Evolutionary conservation across 345 rosid species (phyloP).

Genomic region (Citrus inodora): DNA sequence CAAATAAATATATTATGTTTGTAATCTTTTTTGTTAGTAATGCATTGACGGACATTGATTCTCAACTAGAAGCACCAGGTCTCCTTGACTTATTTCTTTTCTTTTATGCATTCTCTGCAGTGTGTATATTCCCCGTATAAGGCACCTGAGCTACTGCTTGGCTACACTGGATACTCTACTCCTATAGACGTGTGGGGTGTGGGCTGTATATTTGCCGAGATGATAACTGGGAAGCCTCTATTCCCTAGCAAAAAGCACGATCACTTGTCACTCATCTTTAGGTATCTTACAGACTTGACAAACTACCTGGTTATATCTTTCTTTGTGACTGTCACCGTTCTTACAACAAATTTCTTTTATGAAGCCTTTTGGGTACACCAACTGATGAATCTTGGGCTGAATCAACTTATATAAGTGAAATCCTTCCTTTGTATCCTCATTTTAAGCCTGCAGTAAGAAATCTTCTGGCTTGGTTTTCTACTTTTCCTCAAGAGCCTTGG

Average conservation of each 20-base stretch:
- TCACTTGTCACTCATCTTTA: constrained; percentile 36
- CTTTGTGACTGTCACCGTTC: background rate
- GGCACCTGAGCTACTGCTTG: constrained; percentile 1
- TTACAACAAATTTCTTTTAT: background rate
- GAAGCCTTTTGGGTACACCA: constrained; percentile 5
- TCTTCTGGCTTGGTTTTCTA: background rate
- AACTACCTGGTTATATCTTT: background rate
- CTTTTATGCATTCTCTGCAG: background rate
- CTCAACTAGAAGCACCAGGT: background rate
- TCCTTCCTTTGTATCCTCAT: background rate
- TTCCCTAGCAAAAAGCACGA: constrained; percentile 38
- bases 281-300: constrained; percentile 21
- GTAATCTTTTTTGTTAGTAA: background rate
- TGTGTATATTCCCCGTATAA: background rate
- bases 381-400: background rate
- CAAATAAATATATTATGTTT: no score
- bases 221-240: constrained; percentile 32
- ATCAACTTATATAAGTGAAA: background rate
- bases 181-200: constrained; percentile 52
- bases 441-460: background rate
- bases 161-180: background rate
- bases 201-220: constrained; percentile 55
- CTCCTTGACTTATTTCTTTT: background rate
- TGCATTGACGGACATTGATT: background rate
- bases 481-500: background rate